phyloP scores from a whole-genome alignment of 1,139 yeast species.

The Hansenula anomala region DNA sequence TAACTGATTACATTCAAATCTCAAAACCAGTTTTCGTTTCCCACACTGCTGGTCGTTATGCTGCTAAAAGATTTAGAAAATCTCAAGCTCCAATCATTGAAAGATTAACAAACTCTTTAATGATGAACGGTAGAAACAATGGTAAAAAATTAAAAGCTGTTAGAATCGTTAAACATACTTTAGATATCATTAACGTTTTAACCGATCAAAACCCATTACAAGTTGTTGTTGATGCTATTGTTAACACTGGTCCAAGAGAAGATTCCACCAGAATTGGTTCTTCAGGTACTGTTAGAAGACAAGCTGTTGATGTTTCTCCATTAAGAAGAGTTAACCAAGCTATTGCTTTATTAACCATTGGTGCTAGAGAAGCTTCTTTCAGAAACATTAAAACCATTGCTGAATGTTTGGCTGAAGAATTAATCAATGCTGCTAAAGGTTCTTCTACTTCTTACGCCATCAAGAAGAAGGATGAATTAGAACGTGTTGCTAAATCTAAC shows the following conservation, averaged over 20 bases:
- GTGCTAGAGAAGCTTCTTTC: slow-evolving; percentile 99
- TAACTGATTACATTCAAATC: slow-evolving; percentile 97
- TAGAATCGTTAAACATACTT: slow-evolving; percentile 98
- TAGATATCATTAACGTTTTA: slow-evolving; percentile 95
- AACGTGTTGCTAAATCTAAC: slow-evolving; percentile 99
- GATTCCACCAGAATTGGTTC: slow-evolving; percentile 99
- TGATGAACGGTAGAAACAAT: slow-evolving; percentile 99
- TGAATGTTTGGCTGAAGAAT: slow-evolving; percentile 99
- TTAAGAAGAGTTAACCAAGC: slow-evolving; percentile 99
- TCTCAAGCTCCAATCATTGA: slow-evolving; percentile 99
- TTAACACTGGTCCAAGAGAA: slow-evolving; percentile 99
- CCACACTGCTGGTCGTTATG: slow-evolving; percentile 99
- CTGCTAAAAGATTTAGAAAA: slow-evolving; percentile 99
- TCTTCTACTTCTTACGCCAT: slow-evolving; percentile 99
- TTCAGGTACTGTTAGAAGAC: slow-evolving; percentile 99
- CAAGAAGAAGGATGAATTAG: slow-evolving; percentile 99
- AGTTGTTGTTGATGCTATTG: slow-evolving; percentile 98
- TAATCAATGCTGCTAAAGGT: slow-evolving; percentile 99
- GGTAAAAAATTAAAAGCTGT: slow-evolving; percentile 99
- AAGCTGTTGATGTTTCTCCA: slow-evolving; percentile 99
- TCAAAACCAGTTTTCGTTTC: slow-evolving; percentile 97
- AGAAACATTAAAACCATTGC: slow-evolving; percentile 99
- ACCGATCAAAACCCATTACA: slow-evolving; percentile 99
- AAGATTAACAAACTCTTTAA: slow-evolving; percentile 98
- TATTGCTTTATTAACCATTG: slow-evolving; percentile 94